Evolutionary conservation across 208 protist genomes (phyloP), one percentile per base, ranked within the genome.

Genomic region (Herpetomonas tarakana): DNA sequence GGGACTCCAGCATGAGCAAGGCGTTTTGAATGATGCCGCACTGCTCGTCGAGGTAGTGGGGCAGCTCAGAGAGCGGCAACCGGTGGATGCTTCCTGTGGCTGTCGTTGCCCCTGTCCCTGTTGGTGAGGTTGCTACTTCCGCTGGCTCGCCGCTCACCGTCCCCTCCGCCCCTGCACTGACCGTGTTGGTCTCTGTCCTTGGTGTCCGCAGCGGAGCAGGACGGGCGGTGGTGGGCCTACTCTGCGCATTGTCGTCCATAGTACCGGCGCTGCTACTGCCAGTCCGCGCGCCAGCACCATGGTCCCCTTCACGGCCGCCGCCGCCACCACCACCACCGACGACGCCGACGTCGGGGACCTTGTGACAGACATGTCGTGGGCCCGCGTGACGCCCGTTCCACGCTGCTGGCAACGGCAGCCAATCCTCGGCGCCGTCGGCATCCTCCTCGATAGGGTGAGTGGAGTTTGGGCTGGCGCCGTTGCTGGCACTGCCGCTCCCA

Each of bases 1-100:
- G 65, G 1, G 73, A 72, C 63, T 81, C 75, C 0, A 74, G 62
- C 26, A 72, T 26, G 51, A 74, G 62, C 27, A 81, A 26, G 27
- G 71, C 62, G 46, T 73, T 54, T 2, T 70, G 70, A 29, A 77
- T 65, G 52, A 62, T 45, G 14, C 51, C 44, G 29, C 65, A 73
- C 19, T 67, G 65, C 62, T 44, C 44, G 27, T 58, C 44, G 31
- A 81, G 50, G 54, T 58, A 60, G 24, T 25, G 38, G 24, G 58
- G 30, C 3, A 81, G 57, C 24, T 71, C 75, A 0, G 38, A 61
- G 50, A 52, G 50, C 21, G 18, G 28, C 62, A 71, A 0, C 28
- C 27, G 11, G 35, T 41, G 35, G 6, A 14, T 18, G 35, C 35
- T 41, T n/a, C n/a, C n/a, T n/a, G n/a, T n/a, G n/a, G n/a, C n/a